phyloP scores from a whole-genome alignment of 2,329 filamentous ascomycete genomes.

The Verticillium alfalfae region DNA sequence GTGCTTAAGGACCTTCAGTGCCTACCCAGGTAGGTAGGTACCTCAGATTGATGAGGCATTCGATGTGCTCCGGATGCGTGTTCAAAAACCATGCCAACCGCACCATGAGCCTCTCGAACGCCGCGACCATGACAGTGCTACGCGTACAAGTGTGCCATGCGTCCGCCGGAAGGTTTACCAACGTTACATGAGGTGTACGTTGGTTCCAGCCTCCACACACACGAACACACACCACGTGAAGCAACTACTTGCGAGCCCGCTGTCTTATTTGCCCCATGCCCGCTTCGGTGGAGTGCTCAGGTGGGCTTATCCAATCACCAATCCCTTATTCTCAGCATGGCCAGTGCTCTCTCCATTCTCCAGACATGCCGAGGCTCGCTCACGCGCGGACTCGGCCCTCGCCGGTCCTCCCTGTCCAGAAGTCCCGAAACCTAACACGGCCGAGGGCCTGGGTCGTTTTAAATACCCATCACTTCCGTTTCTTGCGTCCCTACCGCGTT shows the following conservation, averaged over 20 bases:
- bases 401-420: background rate
- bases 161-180: too few relatives aligned
- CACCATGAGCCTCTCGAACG: background rate
- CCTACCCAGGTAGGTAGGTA: too few relatives aligned
- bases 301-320: background rate
- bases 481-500: background rate
- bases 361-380: background rate
- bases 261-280: too few relatives aligned
- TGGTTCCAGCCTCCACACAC: too few relatives aligned
- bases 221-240: too few relatives aligned
- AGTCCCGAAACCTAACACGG: background rate
- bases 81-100: background rate
- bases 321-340: background rate
- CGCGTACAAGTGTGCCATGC: too few relatives aligned
- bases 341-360: background rate
- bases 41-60: background rate
- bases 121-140: too few relatives aligned
- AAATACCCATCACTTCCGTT: background rate
- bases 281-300: background rate
- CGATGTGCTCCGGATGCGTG: too few relatives aligned
- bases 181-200: too few relatives aligned
- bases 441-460: background rate
- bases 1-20: background rate
- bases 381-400: background rate
- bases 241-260: too few relatives aligned